Base-by-base conservation (phyloP, 2,329 filamentous ascomycete species). In the Fusarium sp. region DNA sequence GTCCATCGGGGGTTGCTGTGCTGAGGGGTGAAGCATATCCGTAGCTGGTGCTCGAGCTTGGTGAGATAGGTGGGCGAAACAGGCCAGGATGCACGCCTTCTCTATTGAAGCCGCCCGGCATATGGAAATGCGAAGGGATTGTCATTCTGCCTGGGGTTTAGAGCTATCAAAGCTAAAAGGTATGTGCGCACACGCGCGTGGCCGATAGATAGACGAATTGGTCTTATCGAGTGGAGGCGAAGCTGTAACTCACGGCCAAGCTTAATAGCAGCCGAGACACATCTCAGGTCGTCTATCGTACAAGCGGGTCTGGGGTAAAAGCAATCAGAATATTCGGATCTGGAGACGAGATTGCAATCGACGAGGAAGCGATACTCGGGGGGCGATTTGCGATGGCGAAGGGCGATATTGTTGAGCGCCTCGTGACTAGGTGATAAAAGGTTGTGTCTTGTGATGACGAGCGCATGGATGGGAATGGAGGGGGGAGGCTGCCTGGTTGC, bases 31-130 rank as follows among this genome's bases (percentile, higher is more conserved):
- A 58, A 36, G 76, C 65, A 36, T 80, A 75, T n/a, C 85, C 76
- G 62, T 84, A 83, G 58, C 76, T 77, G 14, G 83, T 81, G 73
- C 79, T 82, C 53, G 83, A 80, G 58, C 78, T 76, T 31, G 84
- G 82, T 12, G 85, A 85, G 25, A 79, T 76, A 12, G 85, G 85
- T 15, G 85, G 84, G 62, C 84, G 83, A 68, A 86, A 86, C 36
- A 87, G 79, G 56, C 84, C 84, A 11, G 85, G 81, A 70, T 86
- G 83, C 38, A 84, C 77, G 74, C 80, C 79, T 44, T 81, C 80
- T 53, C 74, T 68, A 68, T 81, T 78, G 50, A 81, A 81, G 56
- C 78, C 72, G 44, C 80, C 80, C 20, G 80, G 80, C 79, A 82
- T 81, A 62, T 79, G 80, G 72, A 81, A 80, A 68, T 77, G 74